These are phyloP conservation scores for Fraxinus paxiana DNA, from an alignment of 305 asterid species.

Conservation along the genomic window DNA sequence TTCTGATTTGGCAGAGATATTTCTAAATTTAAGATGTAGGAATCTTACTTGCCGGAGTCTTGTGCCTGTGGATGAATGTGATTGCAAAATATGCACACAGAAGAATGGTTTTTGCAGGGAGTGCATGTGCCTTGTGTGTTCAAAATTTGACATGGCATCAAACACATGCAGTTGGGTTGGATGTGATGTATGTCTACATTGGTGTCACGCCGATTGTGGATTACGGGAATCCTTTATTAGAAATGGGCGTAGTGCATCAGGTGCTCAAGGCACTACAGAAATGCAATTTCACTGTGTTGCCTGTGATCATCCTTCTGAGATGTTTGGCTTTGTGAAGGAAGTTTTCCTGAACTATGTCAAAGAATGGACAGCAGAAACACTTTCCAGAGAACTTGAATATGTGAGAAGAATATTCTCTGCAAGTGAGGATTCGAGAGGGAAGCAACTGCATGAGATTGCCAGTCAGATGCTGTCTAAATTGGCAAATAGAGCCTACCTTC, in stretches of 20 bases:
- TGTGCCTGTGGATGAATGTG: conserved; percentile 91
- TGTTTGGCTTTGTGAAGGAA: conserved; percentile 95
- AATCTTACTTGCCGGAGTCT: conserved; percentile 66
- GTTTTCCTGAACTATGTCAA: conserved; percentile 79
- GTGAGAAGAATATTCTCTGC: conserved; percentile 64
- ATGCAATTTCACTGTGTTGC: conserved; percentile 97
- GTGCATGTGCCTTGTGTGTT: conserved; percentile 95
- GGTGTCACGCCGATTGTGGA: conserved; percentile 98
- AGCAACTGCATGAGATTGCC: conserved; percentile 59
- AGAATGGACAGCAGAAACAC: conserved; percentile 79
- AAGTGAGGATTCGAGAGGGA: conserved; percentile 80
- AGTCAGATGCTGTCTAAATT: conserved; percentile 58
- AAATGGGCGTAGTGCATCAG: conserved; percentile 66
- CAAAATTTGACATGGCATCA: conserved; percentile 81
- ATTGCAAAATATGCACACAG: conserved; percentile 73
- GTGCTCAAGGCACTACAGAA: conserved; percentile 59
- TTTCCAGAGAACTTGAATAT: conserved; percentile 70
- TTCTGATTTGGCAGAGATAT: conserved; percentile 72
- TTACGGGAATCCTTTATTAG: conserved; percentile 68
- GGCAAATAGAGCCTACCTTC: conserved; percentile 54
- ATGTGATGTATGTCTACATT: conserved; percentile 87
- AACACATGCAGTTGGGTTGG: conserved; percentile 98
- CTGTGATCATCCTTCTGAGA: conserved; percentile 90
- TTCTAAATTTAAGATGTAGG: conserved; percentile 67
- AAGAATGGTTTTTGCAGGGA: conserved; percentile 82